Base-by-base conservation (phyloP, 768 basidiomycete species). In the Boletus subcaerulescens region DNA sequence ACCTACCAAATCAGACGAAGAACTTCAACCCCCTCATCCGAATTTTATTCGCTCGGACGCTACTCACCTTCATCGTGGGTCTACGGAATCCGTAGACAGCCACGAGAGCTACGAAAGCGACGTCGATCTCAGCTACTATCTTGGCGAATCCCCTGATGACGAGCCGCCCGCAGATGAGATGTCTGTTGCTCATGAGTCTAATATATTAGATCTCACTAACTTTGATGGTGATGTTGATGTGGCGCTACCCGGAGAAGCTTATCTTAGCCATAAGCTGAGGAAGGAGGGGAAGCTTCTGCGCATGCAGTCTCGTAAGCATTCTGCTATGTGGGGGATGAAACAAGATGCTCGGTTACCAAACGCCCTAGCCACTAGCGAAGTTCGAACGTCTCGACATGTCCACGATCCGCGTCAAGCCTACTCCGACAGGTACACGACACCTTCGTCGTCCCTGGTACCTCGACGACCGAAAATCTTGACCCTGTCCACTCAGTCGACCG, bases 221-320 rank as follows among this genome's bases (percentile, higher is more conserved):
- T 92, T 89, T 63, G 87, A 91, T 56, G 89, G 88, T 24, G 89
- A 92, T 57, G 75, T 85, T 41, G 82, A 87, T 55, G 72, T 78
- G 14, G 70, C 74, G 15, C 67, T 82, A 18, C 82, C 82, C 2
- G 85, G 80, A 9, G 88, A 90, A 60, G 73, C 65, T 10, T 68
- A 72, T 55, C 71, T 91, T 24, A 84, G 78, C 48, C 65, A 71
- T 29, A 71, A 68, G 31, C 69, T 91, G 32, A 78, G 76, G 66
- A 81, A 82, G 64, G 81, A 85, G 63, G 88, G 88, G 14, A 81
- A 77, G 60, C 57, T 81, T n/a, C 74, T 82, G 9, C 76, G 89
- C 39, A 74, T 77, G 15, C 69, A 70, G 47, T 77, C 79, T 12
- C 70, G 80, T 24, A 68, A 67, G 48, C 45, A 35, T 48, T 58